These are phyloP conservation scores for Tolypocladium amazonense DNA, from an alignment of 2,329 filamentous ascomycete species.

Conservation along the genomic window DNA sequence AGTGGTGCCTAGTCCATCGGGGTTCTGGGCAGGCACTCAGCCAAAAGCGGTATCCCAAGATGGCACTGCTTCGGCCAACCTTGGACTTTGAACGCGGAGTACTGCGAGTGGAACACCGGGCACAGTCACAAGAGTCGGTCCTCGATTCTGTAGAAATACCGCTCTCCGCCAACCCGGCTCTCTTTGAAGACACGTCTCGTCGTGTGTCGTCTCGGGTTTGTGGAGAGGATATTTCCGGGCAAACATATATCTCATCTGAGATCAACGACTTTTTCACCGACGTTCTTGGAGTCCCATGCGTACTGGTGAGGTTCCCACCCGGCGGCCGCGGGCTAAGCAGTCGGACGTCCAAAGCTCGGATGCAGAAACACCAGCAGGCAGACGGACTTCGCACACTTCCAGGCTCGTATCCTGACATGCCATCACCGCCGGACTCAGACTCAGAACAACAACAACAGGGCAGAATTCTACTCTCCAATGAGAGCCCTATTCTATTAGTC, in stretches of 20 bases:
- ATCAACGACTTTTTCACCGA: slow-evolving; percentile 71
- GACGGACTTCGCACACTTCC: slow-evolving; percentile 25
- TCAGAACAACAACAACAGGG: slow-evolving; percentile 27
- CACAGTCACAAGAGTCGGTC: slow-evolving; percentile 6
- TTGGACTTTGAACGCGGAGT: slow-evolving; percentile 61
- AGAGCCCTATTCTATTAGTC: slow-evolving; percentile 83
- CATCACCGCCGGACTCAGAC: slow-evolving; percentile 48
- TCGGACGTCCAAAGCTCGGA: slow-evolving; percentile 62
- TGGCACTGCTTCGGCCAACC: slow-evolving; percentile 70
- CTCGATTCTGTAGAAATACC: slow-evolving; percentile 38
- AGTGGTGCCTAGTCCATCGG: slow-evolving; percentile 89
- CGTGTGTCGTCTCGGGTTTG: slow-evolving; percentile 60
- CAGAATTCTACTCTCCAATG: slow-evolving; percentile 77
- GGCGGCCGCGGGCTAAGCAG: slow-evolving; percentile 47
- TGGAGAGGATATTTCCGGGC: slow-evolving; percentile 64
- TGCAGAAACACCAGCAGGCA: slow-evolving; percentile 45
- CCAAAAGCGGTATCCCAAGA: slow-evolving; percentile 79
- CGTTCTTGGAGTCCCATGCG: slow-evolving; percentile 67
- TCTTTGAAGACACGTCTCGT: slow-evolving; percentile 34
- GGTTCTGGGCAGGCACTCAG: slow-evolving; percentile 76
- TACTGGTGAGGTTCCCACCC: slow-evolving; percentile 73
- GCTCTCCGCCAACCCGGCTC: slow-evolving; percentile 54
- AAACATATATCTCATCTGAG: slow-evolving; percentile 54
- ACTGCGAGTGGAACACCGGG: slow-evolving; percentile 48
- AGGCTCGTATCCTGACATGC: slow-evolving; percentile 41